phyloP scores from a whole-genome alignment of 139 green algal species.

The Chlorella sp. region DNA sequence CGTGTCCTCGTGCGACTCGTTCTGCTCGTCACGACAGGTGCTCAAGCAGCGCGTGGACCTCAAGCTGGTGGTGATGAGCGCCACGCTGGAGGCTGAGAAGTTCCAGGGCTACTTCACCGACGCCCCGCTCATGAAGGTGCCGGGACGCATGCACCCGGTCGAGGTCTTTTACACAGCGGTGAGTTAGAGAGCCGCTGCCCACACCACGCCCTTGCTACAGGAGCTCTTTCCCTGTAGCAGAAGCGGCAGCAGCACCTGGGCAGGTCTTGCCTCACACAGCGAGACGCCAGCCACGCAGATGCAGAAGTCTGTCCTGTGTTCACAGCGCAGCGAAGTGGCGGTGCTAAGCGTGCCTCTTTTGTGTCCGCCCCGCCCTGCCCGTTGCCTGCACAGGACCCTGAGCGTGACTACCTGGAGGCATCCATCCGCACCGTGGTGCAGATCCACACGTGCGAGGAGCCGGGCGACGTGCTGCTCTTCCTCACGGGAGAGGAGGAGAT shows the following conservation, averaged over 20 bases:
- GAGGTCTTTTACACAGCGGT: slow-evolving; percentile 99
- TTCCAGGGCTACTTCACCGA: slow-evolving; percentile 97
- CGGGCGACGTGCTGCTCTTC: slow-evolving; percentile 95
- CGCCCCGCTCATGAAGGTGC: slow-evolving; percentile 95
- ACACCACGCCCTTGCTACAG: too few species aligned
- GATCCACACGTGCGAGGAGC: slow-evolving; percentile 83
- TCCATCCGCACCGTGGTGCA: slow-evolving; percentile 96
- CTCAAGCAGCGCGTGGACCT: slow-evolving; percentile 83
- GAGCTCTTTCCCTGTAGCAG: too few species aligned
- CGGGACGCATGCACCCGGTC: slow-evolving; percentile 93
- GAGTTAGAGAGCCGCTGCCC: too few species aligned
- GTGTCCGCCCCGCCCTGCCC: too few species aligned
- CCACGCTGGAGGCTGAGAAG: slow-evolving; percentile 98
- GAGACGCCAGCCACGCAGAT: too few species aligned
- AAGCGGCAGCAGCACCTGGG: too few species aligned
- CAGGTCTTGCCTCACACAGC: too few species aligned
- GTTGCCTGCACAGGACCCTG: slow-evolving; percentile 69
- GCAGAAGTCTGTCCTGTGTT: too few species aligned
- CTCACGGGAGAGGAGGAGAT: slow-evolving; percentile 99
- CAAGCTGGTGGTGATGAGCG: slow-evolving; percentile 99
- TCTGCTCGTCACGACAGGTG: too few species aligned
- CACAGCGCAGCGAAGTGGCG: too few species aligned
- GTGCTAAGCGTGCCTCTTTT: too few species aligned
- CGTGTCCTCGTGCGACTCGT: too few species aligned
- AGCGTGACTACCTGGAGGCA: slow-evolving; percentile 97